Conservation (phyloP, 2,329 filamentous ascomycete species). For the Graphilbum sp. region DNA sequence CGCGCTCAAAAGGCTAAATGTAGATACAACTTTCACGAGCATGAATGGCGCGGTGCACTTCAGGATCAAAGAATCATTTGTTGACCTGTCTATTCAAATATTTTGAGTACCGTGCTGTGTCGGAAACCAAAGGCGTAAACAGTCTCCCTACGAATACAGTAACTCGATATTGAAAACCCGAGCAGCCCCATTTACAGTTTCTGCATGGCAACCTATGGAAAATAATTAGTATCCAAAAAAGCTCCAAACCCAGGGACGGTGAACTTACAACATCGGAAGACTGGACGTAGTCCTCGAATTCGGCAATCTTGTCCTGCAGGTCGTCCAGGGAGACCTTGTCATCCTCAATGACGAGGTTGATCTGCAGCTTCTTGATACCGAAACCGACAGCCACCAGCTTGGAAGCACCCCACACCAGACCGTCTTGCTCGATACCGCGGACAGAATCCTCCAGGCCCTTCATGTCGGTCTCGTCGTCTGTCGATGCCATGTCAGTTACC, state of each 20-base stretch:
- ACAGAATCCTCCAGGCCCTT: conserved; percentile 64
- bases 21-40: too few relatives aligned
- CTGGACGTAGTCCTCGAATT: conserved; percentile 90
- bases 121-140: background rate
- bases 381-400: conserved; percentile 83
- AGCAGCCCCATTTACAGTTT: conserved; percentile 50
- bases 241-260: background rate
- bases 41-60: too few relatives aligned
- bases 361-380: conserved; percentile 98
- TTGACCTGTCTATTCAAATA: background rate
- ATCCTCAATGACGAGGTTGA: conserved; percentile 94
- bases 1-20: too few relatives aligned
- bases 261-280: conserved; percentile 56
- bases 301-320: conserved; percentile 68
- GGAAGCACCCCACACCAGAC: conserved; percentile 88
- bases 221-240: conserved; percentile 12
- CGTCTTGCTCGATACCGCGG: conserved; percentile 73
- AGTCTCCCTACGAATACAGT: background rate
- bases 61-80: background rate
- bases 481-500: background rate
- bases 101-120: background rate
- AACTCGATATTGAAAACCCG: too few relatives aligned
- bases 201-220: conserved; percentile 55
- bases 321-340: conserved; percentile 84
- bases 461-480: conserved; percentile 91